Base-by-base conservation (phyloP, 805 yeast genomes). In the Hanseniaspora pseudoguilliermondii region DNA sequence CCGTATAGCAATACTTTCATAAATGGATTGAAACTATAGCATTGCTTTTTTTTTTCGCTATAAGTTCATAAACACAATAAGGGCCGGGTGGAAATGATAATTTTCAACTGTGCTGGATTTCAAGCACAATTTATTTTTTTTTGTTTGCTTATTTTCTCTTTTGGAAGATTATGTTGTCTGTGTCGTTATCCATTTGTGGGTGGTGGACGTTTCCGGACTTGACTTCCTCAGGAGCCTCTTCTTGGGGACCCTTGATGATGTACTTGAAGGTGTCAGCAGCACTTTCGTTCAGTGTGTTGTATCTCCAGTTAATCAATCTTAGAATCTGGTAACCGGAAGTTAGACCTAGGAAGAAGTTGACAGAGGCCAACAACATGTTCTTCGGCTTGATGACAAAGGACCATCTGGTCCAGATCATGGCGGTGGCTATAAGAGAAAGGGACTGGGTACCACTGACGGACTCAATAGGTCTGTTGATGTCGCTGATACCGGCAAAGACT, bases 341-440 rank as follows among this genome's bases (percentile, higher is more conserved):
- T 35, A 83, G 73, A 27, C 95, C 96, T 55, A 91, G 74, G 77
- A 93, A 91, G 75, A 89, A 88, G 72, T 91, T 91, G 56, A 91
- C 98, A 32, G 91, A 81, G 4, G 97, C 98, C 61, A 93, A 76
- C 59, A 93, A 73, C 62, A 77, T 76, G 71, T 91, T 91, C 72
- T 84, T 83, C 43, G 98, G 98, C 61, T 74, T 81, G 66, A 91
- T 91, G 60, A 90, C 93, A 71, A 90, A 79, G 16, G 96, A 89
- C 97, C 97, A 91, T 70, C 98, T 81, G 38, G 98, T 91, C 98
- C 98, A 91, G 64, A 91, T 88, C 54, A 81, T 80, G 55, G 97
- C 98, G 1, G 98, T 91, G 48, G 90, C 89, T 63, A 86, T 77
- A 57, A 91, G 75, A 1, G 97, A 95, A 57, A 66, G 59, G 32